Base-by-base conservation (phyloP, 441 rosid species). In the Aquilaria agallochum region DNA sequence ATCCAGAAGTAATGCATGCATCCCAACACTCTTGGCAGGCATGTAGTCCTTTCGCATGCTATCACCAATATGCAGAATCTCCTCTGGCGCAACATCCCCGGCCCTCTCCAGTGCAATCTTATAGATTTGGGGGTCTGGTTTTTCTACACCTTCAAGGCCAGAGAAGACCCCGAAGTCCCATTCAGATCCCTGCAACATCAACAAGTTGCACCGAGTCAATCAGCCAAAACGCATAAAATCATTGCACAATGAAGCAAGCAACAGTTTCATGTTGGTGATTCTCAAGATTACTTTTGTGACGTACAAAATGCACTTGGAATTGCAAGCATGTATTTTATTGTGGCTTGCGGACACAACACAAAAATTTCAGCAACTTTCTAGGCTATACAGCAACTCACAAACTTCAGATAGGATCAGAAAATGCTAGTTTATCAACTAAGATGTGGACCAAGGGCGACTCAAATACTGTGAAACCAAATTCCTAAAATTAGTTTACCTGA, bases 121-220 rank as follows among this genome's bases (percentile, higher is more conserved):
- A 47, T 84, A 94, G 3, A 94, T 87, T 71, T 75, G 80, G 0
- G 90, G 94, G 68, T 94, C 82, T 4, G 99, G 99, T 76, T 94
- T 91, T 85, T 94, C 99, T 13, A 94, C 74, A 12, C 99, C 99
- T 66, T 85, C 96, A n/a, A 91, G 66, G 31, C 99, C 99, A 50
- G 99, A 94, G 74, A 94, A 94, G 14, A 94, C 97, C 64, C 99
- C 97, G 64, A 94, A 91, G 68, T 91, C 99, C 97, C 97, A 94
- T 76, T 94, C 99, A 0, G 87, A 76, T 6, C 77, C 92, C 99
- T 94, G 69, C 53, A 72, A 3, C 60, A 53, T 10, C 58, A 51
- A 50, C 58, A 15, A 12, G 36, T 7, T n/a, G 13, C 20, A 10
- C 56, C 27, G 10, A 31, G 45, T 40, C 49, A 53, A 10, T 42